Base-by-base conservation (phyloP, 164 flowering plant genomes). In the Liriodendron chinense region DNA sequence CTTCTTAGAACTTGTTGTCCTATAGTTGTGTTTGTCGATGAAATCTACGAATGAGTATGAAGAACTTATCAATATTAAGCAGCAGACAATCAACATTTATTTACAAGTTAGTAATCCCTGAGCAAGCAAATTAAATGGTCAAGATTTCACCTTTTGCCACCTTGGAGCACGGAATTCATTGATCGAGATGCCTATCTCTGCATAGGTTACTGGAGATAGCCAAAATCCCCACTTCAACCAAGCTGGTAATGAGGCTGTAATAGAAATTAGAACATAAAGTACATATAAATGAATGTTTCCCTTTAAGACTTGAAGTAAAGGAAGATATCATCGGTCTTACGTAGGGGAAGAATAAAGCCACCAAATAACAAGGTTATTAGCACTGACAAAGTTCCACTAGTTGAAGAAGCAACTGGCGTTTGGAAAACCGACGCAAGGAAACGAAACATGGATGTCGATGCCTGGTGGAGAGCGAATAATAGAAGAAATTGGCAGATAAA, bases 211-310 rank as follows among this genome's bases (percentile, higher is more conserved):
- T 10, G 93, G 93, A 14, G 84, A 87, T 48, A 79, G 62, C 92
- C 93, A 91, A 68, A 86, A 89, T 69, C 82, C 91, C 96, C 96
- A 91, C 48, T 67, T 53, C 81, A 90, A 72, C 96, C 96, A 91
- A 65, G 43, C 34, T 7, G 92, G 92, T 82, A 91, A 79, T 6
- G 87, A 85, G 22, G 87, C 95, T 91, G 90, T 78, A 34, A 34
- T 4, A 81, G 72, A 8, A 22, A 53, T 1, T 70, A 65, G 71
- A 73, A 23, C 13, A 7, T 47, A 23, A 63, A 70, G 18, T 69
- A 34, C 3, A 57, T 34, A 43, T 12, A 66, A 26, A 2, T 48
- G 22, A 70, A 59, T 16, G 24, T 24, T 64, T 24, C 20, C 22
- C 22, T 34, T 34, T 34, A 13, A 21, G 24, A 21, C 67, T 64